Conservation (phyloP, 495 filamentous ascomycete species). For the Penicillium lagena region DNA sequence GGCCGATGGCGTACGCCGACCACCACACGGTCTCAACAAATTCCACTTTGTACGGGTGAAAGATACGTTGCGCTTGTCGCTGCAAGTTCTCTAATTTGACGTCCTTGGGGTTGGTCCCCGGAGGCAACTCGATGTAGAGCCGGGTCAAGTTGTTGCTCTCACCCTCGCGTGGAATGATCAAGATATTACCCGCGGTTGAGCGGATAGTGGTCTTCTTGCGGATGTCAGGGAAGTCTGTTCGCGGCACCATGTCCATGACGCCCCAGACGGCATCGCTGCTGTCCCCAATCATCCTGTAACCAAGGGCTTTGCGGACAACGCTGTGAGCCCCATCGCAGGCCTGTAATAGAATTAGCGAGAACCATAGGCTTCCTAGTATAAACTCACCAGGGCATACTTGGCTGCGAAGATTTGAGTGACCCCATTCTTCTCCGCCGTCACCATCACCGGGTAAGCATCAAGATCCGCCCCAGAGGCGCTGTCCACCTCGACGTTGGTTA, state of each 20-base stretch:
- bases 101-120: conserved; percentile 37
- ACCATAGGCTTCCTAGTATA: not conserved
- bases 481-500: conserved; percentile 49
- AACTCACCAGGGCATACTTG: conserved; percentile 62
- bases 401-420: conserved; percentile 48
- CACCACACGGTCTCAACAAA: conserved; percentile 49
- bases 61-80: conserved; percentile 48
- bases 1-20: conserved; percentile 54
- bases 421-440: conserved; percentile 47
- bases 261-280: conserved; percentile 71
- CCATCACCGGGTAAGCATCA: conserved; percentile 45
- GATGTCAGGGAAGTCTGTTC: conserved; percentile 80
- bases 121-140: conserved; percentile 64
- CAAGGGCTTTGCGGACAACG: conserved; percentile 57
- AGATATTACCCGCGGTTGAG: conserved; percentile 51
- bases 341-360: conserved; percentile 21
- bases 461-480: conserved; percentile 26
- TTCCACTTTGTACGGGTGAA: conserved; percentile 50
- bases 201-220: conserved; percentile 61
- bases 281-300: conserved; percentile 68
- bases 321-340: conserved; percentile 79
- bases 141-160: conserved; percentile 55
- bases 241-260: conserved; percentile 74
- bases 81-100: conserved; percentile 50
- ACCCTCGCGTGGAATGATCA: conserved; percentile 69